Percentiles rank a stretch among this genome's conserved stretches.
Conservation (phyloP, 495 filamentous ascomycete genomes). For the Bryoglossum gracile region DNA sequence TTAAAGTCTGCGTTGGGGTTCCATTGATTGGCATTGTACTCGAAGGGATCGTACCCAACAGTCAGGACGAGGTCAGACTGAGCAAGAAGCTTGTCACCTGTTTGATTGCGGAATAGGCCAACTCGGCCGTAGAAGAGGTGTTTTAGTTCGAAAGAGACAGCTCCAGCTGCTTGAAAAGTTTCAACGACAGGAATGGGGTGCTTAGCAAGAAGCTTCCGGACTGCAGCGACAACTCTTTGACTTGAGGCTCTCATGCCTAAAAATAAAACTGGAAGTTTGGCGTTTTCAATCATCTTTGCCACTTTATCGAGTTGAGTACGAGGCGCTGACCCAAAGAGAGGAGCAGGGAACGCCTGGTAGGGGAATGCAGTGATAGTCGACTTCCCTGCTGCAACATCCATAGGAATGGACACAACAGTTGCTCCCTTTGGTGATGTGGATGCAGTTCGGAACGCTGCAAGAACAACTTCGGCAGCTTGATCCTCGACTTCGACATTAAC, state of each 20-base stretch:
- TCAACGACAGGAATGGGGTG: slow-evolving; percentile 33
- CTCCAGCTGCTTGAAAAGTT: slow-evolving; percentile 36
- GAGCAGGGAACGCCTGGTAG: slow-evolving; percentile 24
- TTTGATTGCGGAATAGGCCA: slow-evolving; percentile 36
- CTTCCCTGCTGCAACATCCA: slow-evolving; percentile 23
- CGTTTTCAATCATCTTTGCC: slow-evolving; percentile 22
- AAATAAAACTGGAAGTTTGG: slow-evolving; percentile 32
- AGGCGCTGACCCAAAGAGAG: slow-evolving; percentile 26
- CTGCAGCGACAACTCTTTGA: slow-evolving; percentile 23
- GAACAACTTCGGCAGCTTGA: slow-evolving; percentile 33
- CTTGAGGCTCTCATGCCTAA: slow-evolving; percentile 30
- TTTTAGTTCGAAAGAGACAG: slow-evolving; percentile 28
- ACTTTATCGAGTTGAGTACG: slow-evolving; percentile 15
- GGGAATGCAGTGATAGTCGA: slow-evolving; percentile 28
- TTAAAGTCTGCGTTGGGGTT: slow-evolving; percentile 25
- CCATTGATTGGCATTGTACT: slow-evolving; percentile 33
- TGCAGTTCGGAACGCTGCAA: slow-evolving; percentile 31
- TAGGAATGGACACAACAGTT: slow-evolving; percentile 30
- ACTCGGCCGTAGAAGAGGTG: slow-evolving; percentile 33
- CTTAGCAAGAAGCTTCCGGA: slow-evolving; percentile 27
- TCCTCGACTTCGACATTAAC: slow-evolving; percentile 28
- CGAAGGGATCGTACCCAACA: slow-evolving; percentile 33
- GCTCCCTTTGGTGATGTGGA: slow-evolving; percentile 26
- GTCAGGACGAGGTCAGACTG: slow-evolving; percentile 31
- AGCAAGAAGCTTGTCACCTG: slow-evolving; percentile 30